These are phyloP conservation scores for Heimioporus retisporus DNA, from an alignment of 1,284 basidiomycete genomes.

Conservation along the genomic window DNA sequence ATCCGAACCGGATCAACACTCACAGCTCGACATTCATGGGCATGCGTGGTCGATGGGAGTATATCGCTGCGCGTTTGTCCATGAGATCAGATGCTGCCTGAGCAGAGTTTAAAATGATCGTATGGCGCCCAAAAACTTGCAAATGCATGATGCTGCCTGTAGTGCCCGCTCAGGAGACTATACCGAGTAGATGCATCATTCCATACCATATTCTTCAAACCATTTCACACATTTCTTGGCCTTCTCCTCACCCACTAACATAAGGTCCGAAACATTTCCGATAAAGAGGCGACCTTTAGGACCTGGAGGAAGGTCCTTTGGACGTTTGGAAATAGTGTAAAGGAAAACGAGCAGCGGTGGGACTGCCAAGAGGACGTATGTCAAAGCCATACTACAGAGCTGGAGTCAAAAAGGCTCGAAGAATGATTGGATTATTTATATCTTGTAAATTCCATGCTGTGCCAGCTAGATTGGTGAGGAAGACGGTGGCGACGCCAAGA, in stretches of 20 bases:
- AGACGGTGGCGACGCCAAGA: too few species aligned
- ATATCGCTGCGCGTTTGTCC: conserved; percentile 25
- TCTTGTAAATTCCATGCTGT: too few species aligned
- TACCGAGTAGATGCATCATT: not conserved
- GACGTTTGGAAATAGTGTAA: conserved; percentile 5
- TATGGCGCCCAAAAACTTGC: conserved; percentile 5
- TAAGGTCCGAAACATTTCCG: conserved; percentile 13
- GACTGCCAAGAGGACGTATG: conserved; percentile 1
- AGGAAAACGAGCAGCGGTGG: conserved; percentile 6
- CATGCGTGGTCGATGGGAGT: conserved; percentile 23
- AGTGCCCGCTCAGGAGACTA: not conserved
- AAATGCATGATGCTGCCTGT: conserved; percentile 17
- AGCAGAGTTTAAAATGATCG: conserved; percentile 21
- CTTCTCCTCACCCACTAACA: conserved; percentile 3
- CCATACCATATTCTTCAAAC: conserved; percentile 16
- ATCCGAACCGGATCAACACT: not conserved
- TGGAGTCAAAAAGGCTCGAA: too few species aligned
- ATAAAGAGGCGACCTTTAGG: conserved; percentile 19
- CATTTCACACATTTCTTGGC: conserved; percentile 10
- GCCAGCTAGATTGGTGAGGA: too few species aligned
- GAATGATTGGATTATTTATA: too few species aligned
- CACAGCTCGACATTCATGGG: conserved; percentile 24
- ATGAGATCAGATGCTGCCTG: conserved; percentile 20
- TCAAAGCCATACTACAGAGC: not conserved
- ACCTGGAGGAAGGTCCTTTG: conserved; percentile 17